A percentile compares a stretch with the other conserved stretches of the same genome.
Conservation (phyloP, 1,284 basidiomycete genomes). For the Cerioporus squamosus region DNA sequence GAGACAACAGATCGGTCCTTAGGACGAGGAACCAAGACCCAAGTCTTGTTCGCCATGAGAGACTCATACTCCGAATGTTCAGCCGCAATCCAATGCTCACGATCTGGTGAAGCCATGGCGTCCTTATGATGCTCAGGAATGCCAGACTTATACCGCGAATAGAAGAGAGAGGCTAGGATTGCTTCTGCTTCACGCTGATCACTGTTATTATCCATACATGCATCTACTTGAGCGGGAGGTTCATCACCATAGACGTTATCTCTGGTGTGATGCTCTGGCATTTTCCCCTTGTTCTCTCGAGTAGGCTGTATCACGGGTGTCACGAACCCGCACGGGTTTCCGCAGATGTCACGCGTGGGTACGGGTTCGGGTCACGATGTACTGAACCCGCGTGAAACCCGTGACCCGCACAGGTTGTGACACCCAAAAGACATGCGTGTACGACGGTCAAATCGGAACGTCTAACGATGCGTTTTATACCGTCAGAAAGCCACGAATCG, state of each 20-base stretch:
- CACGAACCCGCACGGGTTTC: no score
- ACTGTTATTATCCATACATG: not conserved
- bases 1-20: not conserved
- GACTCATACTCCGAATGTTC: constrained; percentile 1
- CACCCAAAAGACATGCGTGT: no score
- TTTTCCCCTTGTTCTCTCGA: not conserved
- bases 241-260: not conserved
- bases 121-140: constrained; percentile 1
- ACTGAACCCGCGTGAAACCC: no score
- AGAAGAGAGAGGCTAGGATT: not conserved
- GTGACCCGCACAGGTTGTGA: no score
- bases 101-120: not conserved
- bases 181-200: not conserved
- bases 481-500: no score
- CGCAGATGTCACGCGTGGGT: no score
- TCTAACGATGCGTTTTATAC: no score
- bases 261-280: not conserved
- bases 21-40: not conserved
- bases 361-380: no score
- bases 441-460: no score
- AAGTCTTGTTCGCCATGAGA: not conserved
- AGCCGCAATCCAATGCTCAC: not conserved
- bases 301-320: no score
- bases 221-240: not conserved
- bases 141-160: not conserved